Conservation (phyloP, 1,284 basidiomycete species). For the Pholiota adiposa region DNA sequence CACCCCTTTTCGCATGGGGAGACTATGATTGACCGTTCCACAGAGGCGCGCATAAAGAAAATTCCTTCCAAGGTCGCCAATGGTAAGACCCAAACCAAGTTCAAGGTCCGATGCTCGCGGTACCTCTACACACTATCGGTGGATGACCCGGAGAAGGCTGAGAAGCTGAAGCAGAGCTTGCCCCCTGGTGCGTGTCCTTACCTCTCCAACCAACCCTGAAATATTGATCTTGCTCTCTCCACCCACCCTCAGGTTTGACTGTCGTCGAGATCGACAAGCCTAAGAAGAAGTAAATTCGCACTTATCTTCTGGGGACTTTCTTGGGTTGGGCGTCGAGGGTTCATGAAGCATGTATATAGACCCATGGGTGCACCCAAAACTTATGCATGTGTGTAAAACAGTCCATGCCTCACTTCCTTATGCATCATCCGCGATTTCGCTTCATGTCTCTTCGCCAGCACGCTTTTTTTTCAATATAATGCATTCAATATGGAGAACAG, state of each 20-base stretch:
- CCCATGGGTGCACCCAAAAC: constrained; percentile 23
- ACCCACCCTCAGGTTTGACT: constrained; percentile 52
- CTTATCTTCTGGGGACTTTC: constrained; percentile 12
- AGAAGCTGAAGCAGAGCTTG: constrained; percentile 95
- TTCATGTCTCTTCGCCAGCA: constrained; percentile 1
- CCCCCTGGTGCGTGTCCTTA: constrained; percentile 79
- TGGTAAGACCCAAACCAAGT: constrained; percentile 90
- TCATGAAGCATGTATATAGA: constrained; percentile 21
- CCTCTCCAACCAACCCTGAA: background rate
- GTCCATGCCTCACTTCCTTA: constrained; percentile 14
- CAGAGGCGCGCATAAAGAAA: constrained; percentile 98
- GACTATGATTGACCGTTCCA: constrained; percentile 10
- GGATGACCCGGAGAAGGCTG: constrained; percentile 97
- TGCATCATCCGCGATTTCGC: constrained; percentile 13
- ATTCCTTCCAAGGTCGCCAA: constrained; percentile 70
- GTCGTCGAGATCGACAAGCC: constrained; percentile 69
- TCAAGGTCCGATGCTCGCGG: constrained; percentile 97
- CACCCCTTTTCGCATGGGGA: background rate
- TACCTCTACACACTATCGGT: constrained; percentile 98
- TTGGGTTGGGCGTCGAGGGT: constrained; percentile 13
- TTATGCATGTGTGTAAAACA: constrained; percentile 26
- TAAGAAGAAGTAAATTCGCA: constrained; percentile 69
- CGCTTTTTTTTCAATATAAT: constrained; percentile 12
- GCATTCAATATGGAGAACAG: constrained; percentile 16
- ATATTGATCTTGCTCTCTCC: background rate